Percentiles rank a stretch among this genome's conserved stretches.
These are phyloP conservation scores for Vitis hybrid DNA, from an alignment of 177 flowering plant species.

Conservation along the genomic window DNA sequence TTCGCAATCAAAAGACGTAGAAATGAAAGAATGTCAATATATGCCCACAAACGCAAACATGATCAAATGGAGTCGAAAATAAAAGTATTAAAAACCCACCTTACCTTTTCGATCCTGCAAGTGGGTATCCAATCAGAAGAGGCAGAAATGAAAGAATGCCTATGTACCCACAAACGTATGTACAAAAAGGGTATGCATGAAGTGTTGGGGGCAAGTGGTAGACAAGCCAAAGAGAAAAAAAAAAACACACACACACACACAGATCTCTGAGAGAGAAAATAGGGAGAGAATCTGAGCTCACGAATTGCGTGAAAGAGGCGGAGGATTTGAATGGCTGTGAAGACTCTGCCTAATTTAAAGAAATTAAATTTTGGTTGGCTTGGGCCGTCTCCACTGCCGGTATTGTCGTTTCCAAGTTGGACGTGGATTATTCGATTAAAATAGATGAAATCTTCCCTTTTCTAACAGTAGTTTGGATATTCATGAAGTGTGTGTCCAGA, in stretches of 20 bases:
- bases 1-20: background rate
- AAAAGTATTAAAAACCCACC: background rate
- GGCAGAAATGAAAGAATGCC: background rate
- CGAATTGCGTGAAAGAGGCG: background rate
- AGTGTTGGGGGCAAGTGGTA: background rate
- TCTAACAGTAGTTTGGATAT: no score
- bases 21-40: background rate
- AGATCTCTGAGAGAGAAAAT: background rate
- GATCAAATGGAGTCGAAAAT: background rate
- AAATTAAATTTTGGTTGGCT: slow-evolving; percentile 4
- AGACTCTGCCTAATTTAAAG: slow-evolving; percentile 9
- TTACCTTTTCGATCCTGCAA: background rate
- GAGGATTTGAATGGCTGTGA: slow-evolving; percentile 18
- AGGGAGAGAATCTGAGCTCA: slow-evolving; percentile 17
- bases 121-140: background rate
- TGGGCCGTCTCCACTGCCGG: slow-evolving; percentile 10
- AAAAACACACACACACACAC: background rate
- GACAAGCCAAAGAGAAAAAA: background rate
- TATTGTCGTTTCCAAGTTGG: slow-evolving; percentile 10
- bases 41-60: background rate
- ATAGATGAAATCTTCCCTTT: no score
- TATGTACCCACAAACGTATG: background rate
- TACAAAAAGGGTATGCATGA: background rate
- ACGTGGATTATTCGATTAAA: background rate
- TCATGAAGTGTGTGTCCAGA: no score